Evolutionary conservation across 768 basidiomycete genomes (phyloP), one percentile per base, ranked within the genome.

Genomic region (Mycena pura): DNA sequence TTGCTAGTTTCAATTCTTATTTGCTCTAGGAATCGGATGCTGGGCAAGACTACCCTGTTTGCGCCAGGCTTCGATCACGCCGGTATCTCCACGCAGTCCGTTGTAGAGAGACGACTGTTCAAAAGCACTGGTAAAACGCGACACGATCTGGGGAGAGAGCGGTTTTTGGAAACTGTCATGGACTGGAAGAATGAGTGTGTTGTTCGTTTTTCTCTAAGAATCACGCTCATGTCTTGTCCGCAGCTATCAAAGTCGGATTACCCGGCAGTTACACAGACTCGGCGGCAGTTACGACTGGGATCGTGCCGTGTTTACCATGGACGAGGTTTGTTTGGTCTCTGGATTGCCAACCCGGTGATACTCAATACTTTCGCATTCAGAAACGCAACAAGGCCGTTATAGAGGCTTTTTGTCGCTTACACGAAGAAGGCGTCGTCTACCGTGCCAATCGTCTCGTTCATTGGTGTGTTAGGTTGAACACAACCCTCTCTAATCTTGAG

Each of bases 61-160:
- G 85, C 89, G 2, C 97, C 97, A 0, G 97, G 97, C 15, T 99
- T 96, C 70, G 97, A 99, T 75, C 97, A 99, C 69, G 97, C 97
- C 0, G 96, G 96, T 57, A 99, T 99, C 62, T 96, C 96, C 0
- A 99, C 97, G 0, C 97, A 99, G 76, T 93, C 93, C 43, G 96
- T 99, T 15, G 96, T 99, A 1, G 97, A 99, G 74, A 95, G 94
- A 74, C 84, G 95, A 17, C 70, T 99, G 31, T 91, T 86, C 79
- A 99, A 96, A 77, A 74, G 84, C 1, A 82, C 89, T 31, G 92
- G 93, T 2, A 81, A 88, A 75, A 92, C 92, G 2, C 80, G 96
- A 52, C 95, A 98, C 73, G 94, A 99, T 73, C 84, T 98, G n/a
- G 97, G 97, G 1, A 86, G 97, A 43, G 94, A 96, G 68, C 86